Conservation (phyloP, 2,329 filamentous ascomycete species). For the Fusarium bactridioides region DNA sequence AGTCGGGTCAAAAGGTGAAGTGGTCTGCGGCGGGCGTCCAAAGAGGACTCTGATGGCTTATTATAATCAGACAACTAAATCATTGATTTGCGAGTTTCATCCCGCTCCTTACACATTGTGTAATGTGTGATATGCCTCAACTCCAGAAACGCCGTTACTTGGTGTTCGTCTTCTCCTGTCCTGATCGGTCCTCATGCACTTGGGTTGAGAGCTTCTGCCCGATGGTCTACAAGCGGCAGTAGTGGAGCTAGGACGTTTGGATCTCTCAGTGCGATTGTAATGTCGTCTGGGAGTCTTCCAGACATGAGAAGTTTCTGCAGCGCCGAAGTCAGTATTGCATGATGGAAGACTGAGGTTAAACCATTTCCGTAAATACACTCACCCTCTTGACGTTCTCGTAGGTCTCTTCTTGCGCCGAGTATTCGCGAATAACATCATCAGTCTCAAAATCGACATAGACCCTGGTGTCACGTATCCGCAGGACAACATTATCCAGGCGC, state of each 20-base stretch:
- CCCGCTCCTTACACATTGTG: constrained; percentile 1
- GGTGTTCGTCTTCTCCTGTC: neutral
- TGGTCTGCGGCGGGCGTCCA: neutral
- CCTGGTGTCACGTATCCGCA: constrained; percentile 87
- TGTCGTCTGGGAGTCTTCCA: constrained; percentile 70
- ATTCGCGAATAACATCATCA: constrained; percentile 84
- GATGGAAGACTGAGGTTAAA: neutral
- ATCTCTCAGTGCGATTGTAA: constrained; percentile 80
- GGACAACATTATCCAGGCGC: constrained; percentile 87
- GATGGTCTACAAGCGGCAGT: constrained; percentile 74
- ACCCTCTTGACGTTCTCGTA: constrained; percentile 81
- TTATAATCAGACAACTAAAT: constrained; percentile 32
- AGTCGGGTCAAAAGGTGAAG: neutral
- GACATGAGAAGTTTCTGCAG: constrained; percentile 57
- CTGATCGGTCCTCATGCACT: neutral
- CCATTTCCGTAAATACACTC: constrained; percentile 39
- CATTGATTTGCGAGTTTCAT: constrained; percentile 12
- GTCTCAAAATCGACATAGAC: constrained; percentile 89
- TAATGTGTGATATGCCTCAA: constrained; percentile 9
- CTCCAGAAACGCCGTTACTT: constrained; percentile 27
- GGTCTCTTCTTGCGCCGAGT: constrained; percentile 83
- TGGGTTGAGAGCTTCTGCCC: constrained; percentile 59
- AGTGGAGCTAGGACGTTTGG: constrained; percentile 76
- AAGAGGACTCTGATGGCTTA: constrained; percentile 15
- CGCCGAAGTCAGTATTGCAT: neutral